Conservation (phyloP, 2,329 filamentous ascomycete species). For the Trichocomaceae sp. region DNA sequence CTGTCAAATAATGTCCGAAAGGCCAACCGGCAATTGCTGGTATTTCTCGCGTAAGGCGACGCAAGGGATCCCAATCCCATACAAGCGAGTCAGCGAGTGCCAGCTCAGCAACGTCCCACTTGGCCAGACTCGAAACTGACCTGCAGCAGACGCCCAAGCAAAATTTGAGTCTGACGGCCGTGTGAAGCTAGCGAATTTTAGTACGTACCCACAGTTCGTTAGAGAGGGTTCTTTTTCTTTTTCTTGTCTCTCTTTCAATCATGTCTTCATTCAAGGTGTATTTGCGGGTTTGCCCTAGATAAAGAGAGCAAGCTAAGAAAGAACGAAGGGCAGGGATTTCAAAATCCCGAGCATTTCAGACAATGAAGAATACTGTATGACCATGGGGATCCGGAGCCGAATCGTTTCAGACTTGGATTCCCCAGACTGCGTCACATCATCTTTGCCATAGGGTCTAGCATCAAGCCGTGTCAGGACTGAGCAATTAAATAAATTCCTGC, state of each 20-base stretch:
- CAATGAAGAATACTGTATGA: constrained; percentile 7
- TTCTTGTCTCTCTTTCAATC: not conserved
- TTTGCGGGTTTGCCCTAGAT: not conserved
- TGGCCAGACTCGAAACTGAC: not conserved
- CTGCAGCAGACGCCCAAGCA: not conserved
- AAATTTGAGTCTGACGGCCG: not conserved
- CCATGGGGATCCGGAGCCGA: constrained; percentile 7
- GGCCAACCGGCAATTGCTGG: not conserved
- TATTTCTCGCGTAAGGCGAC: constrained; percentile 5
- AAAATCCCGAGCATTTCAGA: not conserved
- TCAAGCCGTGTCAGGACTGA: not conserved
- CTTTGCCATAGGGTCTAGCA: not conserved
- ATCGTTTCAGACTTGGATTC: constrained; percentile 9
- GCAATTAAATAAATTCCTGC: not conserved
- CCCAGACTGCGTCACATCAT: constrained; percentile 6
- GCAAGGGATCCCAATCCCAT: constrained; percentile 13
- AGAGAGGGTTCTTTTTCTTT: not conserved
- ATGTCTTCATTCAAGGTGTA: not conserved
- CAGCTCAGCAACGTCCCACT: constrained; percentile 19
- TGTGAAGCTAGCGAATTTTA: not conserved
- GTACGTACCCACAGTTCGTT: not conserved
- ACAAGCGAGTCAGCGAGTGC: constrained; percentile 20
- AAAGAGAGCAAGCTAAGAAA: not conserved
- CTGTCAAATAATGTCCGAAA: no score
- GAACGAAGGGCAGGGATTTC: not conserved